Evolutionary conservation across 345 rosid species (phyloP), one percentile per base, ranked within the genome.

Genomic region (Salix caprea): DNA sequence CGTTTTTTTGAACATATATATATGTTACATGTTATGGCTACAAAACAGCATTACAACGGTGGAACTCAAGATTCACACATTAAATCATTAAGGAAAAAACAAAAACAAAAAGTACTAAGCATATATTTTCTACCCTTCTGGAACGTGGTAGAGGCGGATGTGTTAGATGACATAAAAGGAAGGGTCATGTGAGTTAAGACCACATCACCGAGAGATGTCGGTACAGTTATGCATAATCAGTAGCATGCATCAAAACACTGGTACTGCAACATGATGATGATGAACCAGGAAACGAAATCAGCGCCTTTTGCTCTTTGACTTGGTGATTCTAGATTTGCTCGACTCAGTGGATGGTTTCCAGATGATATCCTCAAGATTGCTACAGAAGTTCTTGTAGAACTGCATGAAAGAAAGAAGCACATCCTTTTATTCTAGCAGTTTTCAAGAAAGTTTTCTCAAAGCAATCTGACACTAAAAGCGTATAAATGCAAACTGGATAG

Each of bases 321-420:
- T 91, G 40, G 85, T 73, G 67, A 89, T 79, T 85, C 86, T 88
- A 56, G 85, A 81, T 84, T 84, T 92, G 75, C 77, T 83, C 14
- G 93, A 83, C 79, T 90, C 90, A 28, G 75, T 80, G 42, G 92
- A 90, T 37, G 94, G 97, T 77, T 87, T 95, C 99, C 99, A 93
- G 76, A 95, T 95, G 73, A 95, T 89, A 78, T 95, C 97, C 18
- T 91, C 97, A 18, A 93, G 97, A 76, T 95, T 93, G 83, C 91
- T 36, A 80, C 87, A 91, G 74, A 95, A 95, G 39, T 86, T 89
- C 89, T 90, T 89, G 89, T 95, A 95, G 73, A 95, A 95, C 99
- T 95, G 92, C 87, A 84, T 65, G 18, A 65, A 65, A 56, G 18
- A 65, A 65, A 56, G 42, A 72, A 56, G 54, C 6, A 11, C 21